These are phyloP conservation scores for Chamaecyparis obtusa DNA, from an alignment of 75 land plant species.

Conservation along the genomic window DNA sequence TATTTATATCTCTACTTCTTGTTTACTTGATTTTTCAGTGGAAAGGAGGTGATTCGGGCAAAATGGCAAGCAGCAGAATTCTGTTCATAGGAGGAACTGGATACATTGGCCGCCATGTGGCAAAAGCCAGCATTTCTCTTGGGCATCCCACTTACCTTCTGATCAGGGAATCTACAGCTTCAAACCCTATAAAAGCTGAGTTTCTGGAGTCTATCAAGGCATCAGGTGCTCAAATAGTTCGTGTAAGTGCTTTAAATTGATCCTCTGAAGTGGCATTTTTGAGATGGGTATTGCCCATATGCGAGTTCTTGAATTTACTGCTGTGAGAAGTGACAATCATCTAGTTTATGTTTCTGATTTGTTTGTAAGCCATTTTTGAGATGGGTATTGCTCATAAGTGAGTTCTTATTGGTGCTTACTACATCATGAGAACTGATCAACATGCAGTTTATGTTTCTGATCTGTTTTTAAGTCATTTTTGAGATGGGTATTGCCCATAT, in stretches of 20 bases:
- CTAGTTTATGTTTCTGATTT: too few species aligned
- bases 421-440: too few species aligned
- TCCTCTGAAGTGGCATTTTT: background rate
- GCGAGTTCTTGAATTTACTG: too few species aligned
- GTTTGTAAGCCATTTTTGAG: too few species aligned
- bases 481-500: background rate
- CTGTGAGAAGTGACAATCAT: too few species aligned
- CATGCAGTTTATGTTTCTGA: too few species aligned
- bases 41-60: background rate
- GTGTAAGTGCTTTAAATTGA: background rate
- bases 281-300: background rate
- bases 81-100: constrained; percentile 25
- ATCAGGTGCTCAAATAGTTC: background rate
- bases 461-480: background rate
- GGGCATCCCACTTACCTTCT: constrained; percentile 24
- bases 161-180: constrained; percentile 5
- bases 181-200: constrained; percentile 1
- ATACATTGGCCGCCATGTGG: constrained; percentile 22
- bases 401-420: too few species aligned
- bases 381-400: too few species aligned
- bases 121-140: constrained; percentile 10
- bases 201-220: constrained; percentile 12
- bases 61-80: background rate
- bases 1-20: too few species aligned
- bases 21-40: background rate